Evolutionary conservation across 75 land plant genomes (phyloP), one percentile per base, ranked within the genome.

Genomic region (Isoetes taiwanensis): DNA sequence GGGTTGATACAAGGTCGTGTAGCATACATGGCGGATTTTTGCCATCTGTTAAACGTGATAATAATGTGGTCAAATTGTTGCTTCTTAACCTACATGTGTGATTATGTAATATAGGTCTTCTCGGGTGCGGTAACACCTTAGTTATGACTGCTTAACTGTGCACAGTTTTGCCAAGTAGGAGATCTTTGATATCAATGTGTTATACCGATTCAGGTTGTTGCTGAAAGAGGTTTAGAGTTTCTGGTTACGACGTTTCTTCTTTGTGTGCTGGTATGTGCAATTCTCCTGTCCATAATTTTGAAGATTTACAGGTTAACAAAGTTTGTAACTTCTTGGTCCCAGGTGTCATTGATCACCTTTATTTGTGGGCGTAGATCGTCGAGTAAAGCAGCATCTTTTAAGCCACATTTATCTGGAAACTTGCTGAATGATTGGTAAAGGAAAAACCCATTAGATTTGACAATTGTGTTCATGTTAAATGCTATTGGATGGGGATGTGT

Each of bases 381-480:
- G 3, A 64, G 68, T 65, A 63, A 63, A 58, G 69, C 78, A 32
- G 69, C 80, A 12, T 86, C 97, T n/a, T 40, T 90, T 35, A 86
- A 67, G 67, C 66, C 91, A 50, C 87, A 86, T 56, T 33, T 78
- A 54, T 74, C 88, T 4, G 80, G 88, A 42, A 86, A 76, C 61
- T 54, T 83, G 2, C 59, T 86, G 32, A 71, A 86, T 34, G 97
- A 90, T 55, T 90, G 84, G 97, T 90, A 53, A 4, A n/a, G n/a
- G n/a, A n/a, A n/a, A n/a, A n/a, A n/a, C n/a, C n/a, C n/a, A n/a
- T n/a, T n/a, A n/a, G n/a, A n/a, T n/a, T n/a, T n/a, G n/a, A n/a
- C n/a, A n/a, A n/a, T n/a, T n/a, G n/a, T n/a, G n/a, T n/a, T n/a
- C n/a, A n/a, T n/a, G n/a, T n/a, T n/a, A n/a, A n/a, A n/a, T n/a